These are phyloP conservation scores for Arabis hirsuta DNA, from an alignment of 345 rosid species.

Conservation along the genomic window DNA sequence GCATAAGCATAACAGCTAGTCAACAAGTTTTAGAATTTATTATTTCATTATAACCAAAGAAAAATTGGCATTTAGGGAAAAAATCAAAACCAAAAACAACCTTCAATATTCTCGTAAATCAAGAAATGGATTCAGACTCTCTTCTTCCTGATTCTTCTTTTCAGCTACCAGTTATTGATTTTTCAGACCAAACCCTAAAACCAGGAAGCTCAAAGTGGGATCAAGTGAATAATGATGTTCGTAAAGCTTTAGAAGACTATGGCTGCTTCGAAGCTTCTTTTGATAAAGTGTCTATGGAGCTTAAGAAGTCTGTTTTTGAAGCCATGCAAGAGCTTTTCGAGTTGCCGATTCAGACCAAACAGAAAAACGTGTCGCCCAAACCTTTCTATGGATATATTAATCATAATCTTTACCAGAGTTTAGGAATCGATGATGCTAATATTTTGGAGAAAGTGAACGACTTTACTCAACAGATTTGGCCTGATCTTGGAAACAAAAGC, in stretches of 20 bases:
- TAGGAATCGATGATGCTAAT: slow-evolving; percentile 34
- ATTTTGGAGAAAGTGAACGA: slow-evolving; percentile 27
- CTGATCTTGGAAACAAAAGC: slow-evolving; percentile 29
- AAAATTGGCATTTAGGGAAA: background rate
- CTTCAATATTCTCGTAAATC: background rate
- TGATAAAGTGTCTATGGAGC: slow-evolving; percentile 31
- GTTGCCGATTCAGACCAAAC: slow-evolving; percentile 33
- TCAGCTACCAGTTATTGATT: slow-evolving; percentile 31
- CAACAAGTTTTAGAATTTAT: too few species aligned
- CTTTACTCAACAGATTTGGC: slow-evolving; percentile 36
- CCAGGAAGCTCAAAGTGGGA: slow-evolving; percentile 45
- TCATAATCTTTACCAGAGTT: slow-evolving; percentile 33
- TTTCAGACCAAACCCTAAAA: slow-evolving; percentile 20
- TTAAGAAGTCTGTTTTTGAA: slow-evolving; percentile 30
- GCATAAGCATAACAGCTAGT: too few species aligned
- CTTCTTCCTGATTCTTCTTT: background rate
- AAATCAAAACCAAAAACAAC: background rate
- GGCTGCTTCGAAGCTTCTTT: slow-evolving; percentile 39
- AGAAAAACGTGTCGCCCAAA: slow-evolving; percentile 31
- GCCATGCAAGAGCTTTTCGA: slow-evolving; percentile 33
- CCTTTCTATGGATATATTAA: slow-evolving; percentile 36
- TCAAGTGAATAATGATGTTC: slow-evolving; percentile 30
- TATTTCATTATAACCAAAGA: too few species aligned
- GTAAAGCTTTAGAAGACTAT: slow-evolving; percentile 42
- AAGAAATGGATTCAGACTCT: slow-evolving; percentile 39